Evolutionary conservation across 306 rosid species (phyloP).

Genomic region (Lathyrus tuberosus): DNA sequence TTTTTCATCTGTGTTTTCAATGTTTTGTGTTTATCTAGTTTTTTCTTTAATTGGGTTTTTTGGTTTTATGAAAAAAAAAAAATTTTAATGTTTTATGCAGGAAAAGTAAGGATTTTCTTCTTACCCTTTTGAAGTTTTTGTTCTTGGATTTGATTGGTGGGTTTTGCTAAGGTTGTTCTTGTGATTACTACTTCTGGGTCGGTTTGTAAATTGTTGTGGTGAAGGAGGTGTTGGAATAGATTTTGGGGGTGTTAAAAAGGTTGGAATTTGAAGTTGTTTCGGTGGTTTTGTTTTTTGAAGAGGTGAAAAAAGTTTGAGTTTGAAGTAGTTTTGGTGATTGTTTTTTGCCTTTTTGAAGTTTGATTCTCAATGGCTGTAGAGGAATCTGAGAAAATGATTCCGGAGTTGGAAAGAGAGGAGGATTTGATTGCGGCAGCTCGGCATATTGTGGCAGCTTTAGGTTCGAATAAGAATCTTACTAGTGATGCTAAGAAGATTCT

Average conservation of each 20-base stretch:
- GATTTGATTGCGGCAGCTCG: conserved; percentile 72
- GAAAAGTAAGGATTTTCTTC: conserved; percentile 31
- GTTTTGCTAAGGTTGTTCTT: conserved; percentile 32
- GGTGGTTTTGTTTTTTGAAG: not conserved
- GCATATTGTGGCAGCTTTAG: conserved; percentile 65
- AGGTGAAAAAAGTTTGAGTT: conserved; percentile 34
- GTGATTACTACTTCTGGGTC: conserved; percentile 31
- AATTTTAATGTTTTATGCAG: conserved; percentile 34
- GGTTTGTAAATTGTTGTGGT: conserved; percentile 17
- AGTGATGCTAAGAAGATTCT: conserved; percentile 64
- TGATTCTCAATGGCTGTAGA: conserved; percentile 55
- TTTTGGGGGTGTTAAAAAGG: conserved; percentile 33
- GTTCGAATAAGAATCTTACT: conserved; percentile 68
- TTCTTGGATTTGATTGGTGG: conserved; percentile 37
- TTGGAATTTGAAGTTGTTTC: conserved; percentile 19
- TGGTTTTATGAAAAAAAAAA: not conserved
- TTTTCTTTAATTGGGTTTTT: conserved; percentile 27
- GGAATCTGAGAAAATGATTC: conserved; percentile 53
- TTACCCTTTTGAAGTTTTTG: conserved; percentile 21
- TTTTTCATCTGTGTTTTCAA: conserved; percentile 30
- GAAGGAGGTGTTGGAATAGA: conserved; percentile 18
- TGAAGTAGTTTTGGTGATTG: conserved; percentile 1
- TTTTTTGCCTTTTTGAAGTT: too few relatives aligned
- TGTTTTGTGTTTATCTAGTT: conserved; percentile 3
- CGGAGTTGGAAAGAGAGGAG: conserved; percentile 69